These are phyloP conservation scores for Panicum hallii DNA, from an alignment of 202 grass and related monocot species.

Conservation along the genomic window DNA sequence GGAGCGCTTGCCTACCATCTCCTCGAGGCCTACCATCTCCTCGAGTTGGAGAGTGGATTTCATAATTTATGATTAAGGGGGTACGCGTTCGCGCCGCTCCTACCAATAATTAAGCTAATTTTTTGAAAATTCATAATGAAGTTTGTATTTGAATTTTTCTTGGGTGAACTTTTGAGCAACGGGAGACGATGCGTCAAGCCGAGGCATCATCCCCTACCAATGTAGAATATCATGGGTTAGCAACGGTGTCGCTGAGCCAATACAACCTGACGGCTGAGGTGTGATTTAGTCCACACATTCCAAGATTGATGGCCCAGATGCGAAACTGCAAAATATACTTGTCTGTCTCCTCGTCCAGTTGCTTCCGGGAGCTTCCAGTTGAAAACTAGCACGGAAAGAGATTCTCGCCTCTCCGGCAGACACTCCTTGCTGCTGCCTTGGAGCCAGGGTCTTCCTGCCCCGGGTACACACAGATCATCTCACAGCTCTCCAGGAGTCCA, in stretches of 20 bases:
- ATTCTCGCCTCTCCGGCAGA: not conserved
- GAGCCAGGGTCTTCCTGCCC: not conserved
- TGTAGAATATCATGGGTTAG: no score
- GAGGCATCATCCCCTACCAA: no score
- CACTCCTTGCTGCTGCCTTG: not conserved
- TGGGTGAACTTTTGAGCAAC: no score
- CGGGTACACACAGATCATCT: no score
- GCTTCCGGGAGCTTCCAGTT: conserved; percentile 14
- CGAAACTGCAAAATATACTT: not conserved
- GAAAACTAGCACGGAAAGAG: not conserved
- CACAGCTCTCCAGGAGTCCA: not conserved
- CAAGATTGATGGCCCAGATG: not conserved
- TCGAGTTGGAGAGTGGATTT: conserved; percentile 51
- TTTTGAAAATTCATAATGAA: not conserved
- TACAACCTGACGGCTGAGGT: not conserved
- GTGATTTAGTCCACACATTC: not conserved
- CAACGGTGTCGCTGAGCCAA: not conserved
- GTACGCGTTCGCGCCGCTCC: conserved; percentile 53
- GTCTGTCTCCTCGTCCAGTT: not conserved
- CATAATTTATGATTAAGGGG: conserved; percentile 54
- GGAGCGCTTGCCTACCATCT: conserved; percentile 54
- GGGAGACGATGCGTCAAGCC: no score
- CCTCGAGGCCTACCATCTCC: conserved; percentile 56
- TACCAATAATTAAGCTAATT: not conserved
- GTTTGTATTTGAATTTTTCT: no score